Conservation (phyloP, 768 basidiomycete species). For the Roridomyces roridus region DNA sequence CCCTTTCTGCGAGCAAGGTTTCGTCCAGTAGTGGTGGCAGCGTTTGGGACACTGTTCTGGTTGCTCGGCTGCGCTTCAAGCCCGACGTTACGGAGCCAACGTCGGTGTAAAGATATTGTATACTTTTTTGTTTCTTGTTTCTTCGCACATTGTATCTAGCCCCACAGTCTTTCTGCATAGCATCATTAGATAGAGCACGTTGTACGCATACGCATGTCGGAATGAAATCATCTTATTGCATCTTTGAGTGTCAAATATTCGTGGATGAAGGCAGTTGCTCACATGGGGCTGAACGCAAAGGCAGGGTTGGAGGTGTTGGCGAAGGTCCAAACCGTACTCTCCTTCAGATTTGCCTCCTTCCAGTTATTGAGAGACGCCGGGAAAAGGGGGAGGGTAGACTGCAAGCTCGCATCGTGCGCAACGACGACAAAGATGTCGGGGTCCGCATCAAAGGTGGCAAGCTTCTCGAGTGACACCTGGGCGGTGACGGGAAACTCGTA, state of each 20-base stretch:
- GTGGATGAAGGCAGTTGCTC: no score
- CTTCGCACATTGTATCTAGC: slow-evolving; percentile 9
- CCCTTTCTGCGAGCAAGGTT: slow-evolving; percentile 57
- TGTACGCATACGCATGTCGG: slow-evolving; percentile 6
- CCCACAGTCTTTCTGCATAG: neutral
- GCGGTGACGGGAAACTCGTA: no score
- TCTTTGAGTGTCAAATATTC: neutral
- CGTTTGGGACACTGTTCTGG: slow-evolving; percentile 63
- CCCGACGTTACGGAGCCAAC: slow-evolving; percentile 66
- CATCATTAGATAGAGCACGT: slow-evolving; percentile 11
- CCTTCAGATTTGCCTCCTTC: no score
- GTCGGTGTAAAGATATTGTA: slow-evolving; percentile 36
- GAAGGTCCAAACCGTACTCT: no score
- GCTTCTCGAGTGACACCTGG: no score
- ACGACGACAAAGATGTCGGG: no score
- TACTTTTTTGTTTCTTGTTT: neutral
- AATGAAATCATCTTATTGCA: neutral
- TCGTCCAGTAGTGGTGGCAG: slow-evolving; percentile 43
- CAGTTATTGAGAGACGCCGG: no score
- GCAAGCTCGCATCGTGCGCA: no score
- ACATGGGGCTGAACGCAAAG: no score
- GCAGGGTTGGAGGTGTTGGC: no score
- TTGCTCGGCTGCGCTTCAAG: slow-evolving; percentile 71
- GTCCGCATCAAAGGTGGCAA: no score
- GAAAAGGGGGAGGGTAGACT: no score